Base-by-base conservation (phyloP, 805 yeast species). In the Myxozyma kluyveri region DNA sequence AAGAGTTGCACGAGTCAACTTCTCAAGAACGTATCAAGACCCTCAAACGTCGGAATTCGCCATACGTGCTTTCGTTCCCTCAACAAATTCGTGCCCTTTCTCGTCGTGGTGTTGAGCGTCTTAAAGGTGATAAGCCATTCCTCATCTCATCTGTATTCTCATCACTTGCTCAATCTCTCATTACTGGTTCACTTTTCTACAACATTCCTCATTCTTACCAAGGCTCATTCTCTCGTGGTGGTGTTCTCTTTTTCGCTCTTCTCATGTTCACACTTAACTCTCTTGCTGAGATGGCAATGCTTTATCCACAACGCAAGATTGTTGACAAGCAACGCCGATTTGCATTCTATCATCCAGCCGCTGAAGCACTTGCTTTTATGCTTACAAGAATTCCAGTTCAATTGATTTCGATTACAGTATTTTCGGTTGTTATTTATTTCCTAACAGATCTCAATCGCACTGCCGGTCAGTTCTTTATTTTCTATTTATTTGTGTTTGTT, bases 161-260 rank as follows among this genome's bases (percentile, higher is more conserved):
- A 9, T 77, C 76, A 50, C 60, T 77, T 10, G 64, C 76, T 27
- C 84, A 82, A 67, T 73, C 84, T 6, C 73, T 84, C 43, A 75
- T 83, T 61, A 70, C 73, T 14, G 87, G 88, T 33, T 83, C 88
- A 0, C 69, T 84, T 57, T 83, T 74, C 65, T 82, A 76, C 66
- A 70, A 78, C 48, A 67, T 81, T 18, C 77, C 82, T 1, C 67
- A 70, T 2, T 52, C 70, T 18, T 82, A 84, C 0, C 47, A 62
- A 6, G 83, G 85, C 42, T 80, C 84, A 1, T 84, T 81, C 62
- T 57, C 83, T 7, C 73, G 88, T 57, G 83, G 85, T 52, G 80
- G 88, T 38, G 76, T 83, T 42, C 71, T 85, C 74, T 86, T 85
- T 69, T 83, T 83, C 59, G 57, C 70, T 37, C 67, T 73, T 33